These are phyloP conservation scores for Metroxylon sagu DNA, from an alignment of 176 grass and related monocot species.

Conservation along the genomic window DNA sequence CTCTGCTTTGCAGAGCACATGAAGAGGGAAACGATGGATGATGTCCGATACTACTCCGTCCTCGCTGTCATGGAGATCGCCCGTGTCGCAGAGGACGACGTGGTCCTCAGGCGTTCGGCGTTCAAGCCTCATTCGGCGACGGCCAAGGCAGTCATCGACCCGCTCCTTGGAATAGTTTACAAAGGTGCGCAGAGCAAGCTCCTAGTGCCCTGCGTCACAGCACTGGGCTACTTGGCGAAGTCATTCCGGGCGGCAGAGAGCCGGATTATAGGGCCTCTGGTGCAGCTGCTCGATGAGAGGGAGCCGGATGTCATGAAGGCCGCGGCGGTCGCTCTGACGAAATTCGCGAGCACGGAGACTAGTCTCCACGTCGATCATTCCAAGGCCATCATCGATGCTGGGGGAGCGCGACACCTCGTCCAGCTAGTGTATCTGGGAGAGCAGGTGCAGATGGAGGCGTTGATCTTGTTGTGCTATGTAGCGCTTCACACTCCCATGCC, in stretches of 20 bases:
- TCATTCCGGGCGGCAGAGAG: slow-evolving; percentile 47
- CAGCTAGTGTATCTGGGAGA: slow-evolving; percentile 83
- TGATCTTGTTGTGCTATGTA: slow-evolving; percentile 66
- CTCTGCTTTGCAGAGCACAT: neutral
- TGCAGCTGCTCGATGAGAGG: slow-evolving; percentile 67
- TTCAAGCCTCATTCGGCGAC: neutral
- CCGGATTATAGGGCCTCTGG: slow-evolving; percentile 63
- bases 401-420: slow-evolving; percentile 60
- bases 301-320: slow-evolving; percentile 43
- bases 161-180: neutral
- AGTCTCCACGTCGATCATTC: slow-evolving; percentile 62
- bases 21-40: neutral
- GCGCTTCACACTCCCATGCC: slow-evolving; percentile 54
- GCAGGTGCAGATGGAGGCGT: slow-evolving; percentile 68
- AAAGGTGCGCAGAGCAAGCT: neutral
- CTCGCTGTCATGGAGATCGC: neutral
- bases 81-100: neutral
- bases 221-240: neutral
- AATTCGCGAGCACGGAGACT: slow-evolving; percentile 72
- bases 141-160: slow-evolving; percentile 2
- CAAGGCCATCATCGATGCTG: slow-evolving; percentile 57
- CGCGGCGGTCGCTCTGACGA: slow-evolving; percentile 72
- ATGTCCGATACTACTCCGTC: neutral
- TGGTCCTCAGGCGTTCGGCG: neutral
- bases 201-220: neutral